These are phyloP conservation scores for Medicago lupulina DNA, from an alignment of 306 rosid species.

Conservation along the genomic window DNA sequence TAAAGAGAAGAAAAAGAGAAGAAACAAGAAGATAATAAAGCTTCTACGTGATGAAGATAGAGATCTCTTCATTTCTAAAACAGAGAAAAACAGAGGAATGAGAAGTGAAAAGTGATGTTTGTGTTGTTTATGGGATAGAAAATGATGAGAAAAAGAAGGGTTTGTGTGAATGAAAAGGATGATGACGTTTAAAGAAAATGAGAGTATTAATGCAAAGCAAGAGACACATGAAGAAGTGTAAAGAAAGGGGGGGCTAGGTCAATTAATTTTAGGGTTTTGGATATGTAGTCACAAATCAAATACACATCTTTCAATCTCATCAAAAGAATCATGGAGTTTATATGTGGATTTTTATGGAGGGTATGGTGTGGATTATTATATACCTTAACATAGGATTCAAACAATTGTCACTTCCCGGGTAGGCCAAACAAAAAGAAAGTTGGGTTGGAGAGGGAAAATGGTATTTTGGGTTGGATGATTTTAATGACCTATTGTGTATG, in stretches of 20 bases:
- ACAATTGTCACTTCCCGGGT: slow-evolving; percentile 33
- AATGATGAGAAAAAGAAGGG: slow-evolving; percentile 4
- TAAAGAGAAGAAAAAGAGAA: slow-evolving; percentile 41
- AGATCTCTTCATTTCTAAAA: slow-evolving; percentile 59
- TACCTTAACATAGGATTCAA: slow-evolving; percentile 4
- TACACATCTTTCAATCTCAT: slow-evolving; percentile 40
- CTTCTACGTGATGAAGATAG: slow-evolving; percentile 49
- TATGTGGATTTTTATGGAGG: neutral
- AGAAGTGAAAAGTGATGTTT: slow-evolving; percentile 7
- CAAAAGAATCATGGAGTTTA: slow-evolving; percentile 44
- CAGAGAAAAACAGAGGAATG: slow-evolving; percentile 42
- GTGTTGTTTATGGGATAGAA: slow-evolving; percentile 21
- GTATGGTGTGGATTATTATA: neutral
- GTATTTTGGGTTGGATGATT: slow-evolving; percentile 34
- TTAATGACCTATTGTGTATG: slow-evolving; percentile 28
- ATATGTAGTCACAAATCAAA: slow-evolving; percentile 41
- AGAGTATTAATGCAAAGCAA: slow-evolving; percentile 61
- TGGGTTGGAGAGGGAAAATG: slow-evolving; percentile 23
- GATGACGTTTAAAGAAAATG: slow-evolving; percentile 13
- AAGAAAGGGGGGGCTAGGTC: slow-evolving; percentile 40
- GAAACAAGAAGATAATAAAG: slow-evolving; percentile 19
- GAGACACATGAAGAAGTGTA: slow-evolving; percentile 66
- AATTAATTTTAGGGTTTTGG: slow-evolving; percentile 41
- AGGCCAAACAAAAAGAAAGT: slow-evolving; percentile 22
- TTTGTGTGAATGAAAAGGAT: slow-evolving; percentile 8